phyloP scores from a whole-genome alignment of 495 filamentous ascomycete genomes.

The Evernia prunastri region DNA sequence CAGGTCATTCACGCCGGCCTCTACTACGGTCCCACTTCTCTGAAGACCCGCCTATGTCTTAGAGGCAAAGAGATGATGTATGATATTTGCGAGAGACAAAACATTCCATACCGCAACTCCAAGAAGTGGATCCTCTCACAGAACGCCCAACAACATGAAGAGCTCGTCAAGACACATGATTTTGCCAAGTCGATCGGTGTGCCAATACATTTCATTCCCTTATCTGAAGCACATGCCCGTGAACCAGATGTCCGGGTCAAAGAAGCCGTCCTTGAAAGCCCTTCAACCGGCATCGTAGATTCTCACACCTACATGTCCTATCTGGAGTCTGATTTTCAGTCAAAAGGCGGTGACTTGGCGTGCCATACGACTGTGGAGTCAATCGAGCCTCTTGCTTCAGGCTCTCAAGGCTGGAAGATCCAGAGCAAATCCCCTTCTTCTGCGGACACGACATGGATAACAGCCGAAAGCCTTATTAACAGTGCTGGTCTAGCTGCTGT shows the following conservation, averaged over 20 bases:
- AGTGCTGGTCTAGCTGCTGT: conserved; percentile 77
- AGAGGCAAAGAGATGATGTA: conserved; percentile 71
- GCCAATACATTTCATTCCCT: conserved; percentile 62
- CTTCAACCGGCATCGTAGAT: conserved; percentile 85
- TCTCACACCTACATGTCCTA: conserved; percentile 76
- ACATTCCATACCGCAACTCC: conserved; percentile 63
- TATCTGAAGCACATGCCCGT: conserved; percentile 49
- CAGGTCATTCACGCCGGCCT: conserved; percentile 93
- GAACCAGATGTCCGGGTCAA: conserved; percentile 70
- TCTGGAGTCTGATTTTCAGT: conserved; percentile 69
- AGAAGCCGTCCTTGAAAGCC: conserved; percentile 71
- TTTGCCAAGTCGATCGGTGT: conserved; percentile 61
- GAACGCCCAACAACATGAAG: conserved; percentile 57
- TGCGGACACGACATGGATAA: conserved; percentile 53
- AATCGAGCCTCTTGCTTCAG: conserved; percentile 48
- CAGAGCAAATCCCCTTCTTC: conserved; percentile 41
- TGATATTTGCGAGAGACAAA: conserved; percentile 57
- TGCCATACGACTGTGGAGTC: conserved; percentile 55
- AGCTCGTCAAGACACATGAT: conserved; percentile 57
- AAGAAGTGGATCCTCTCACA: conserved; percentile 98
- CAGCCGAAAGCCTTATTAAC: conserved; percentile 71
- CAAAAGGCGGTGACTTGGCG: conserved; percentile 66
- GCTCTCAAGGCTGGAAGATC: conserved; percentile 48
- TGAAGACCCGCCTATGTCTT: conserved; percentile 84
- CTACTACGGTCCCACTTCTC: conserved; percentile 71